phyloP scores from a whole-genome alignment of 441 rosid species.

The Hura crepitans region DNA sequence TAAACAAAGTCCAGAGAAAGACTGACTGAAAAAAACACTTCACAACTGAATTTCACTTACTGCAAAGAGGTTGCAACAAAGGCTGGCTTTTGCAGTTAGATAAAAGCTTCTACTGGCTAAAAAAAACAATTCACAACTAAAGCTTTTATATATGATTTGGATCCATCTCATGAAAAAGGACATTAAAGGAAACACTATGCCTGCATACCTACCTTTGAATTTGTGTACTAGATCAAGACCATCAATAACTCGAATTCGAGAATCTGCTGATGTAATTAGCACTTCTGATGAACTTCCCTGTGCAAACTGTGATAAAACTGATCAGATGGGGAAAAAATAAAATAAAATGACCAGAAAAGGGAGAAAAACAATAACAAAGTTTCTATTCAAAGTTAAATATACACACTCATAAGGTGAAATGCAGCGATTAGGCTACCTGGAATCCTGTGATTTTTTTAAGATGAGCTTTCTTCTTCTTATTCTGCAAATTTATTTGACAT shows the following conservation, averaged over 20 bases:
- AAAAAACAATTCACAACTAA: not conserved
- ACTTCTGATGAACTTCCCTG: constrained; percentile 79
- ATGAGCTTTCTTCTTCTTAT: constrained; percentile 88
- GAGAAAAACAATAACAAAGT: constrained; percentile 2
- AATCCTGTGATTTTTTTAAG: constrained; percentile 95
- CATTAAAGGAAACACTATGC: constrained; percentile 4
- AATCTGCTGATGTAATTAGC: constrained; percentile 91
- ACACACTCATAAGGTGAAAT: not conserved
- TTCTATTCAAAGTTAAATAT: not conserved
- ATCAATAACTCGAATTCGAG: constrained; percentile 79
- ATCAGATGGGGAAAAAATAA: constrained; percentile 15
- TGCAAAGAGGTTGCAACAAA: not conserved
- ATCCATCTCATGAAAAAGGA: not conserved
- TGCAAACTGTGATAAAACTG: constrained; percentile 59
- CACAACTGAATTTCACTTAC: not conserved
- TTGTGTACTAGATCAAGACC: constrained; percentile 84
- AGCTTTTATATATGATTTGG: not conserved
- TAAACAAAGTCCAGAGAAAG: not conserved
- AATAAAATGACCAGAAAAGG: not conserved
- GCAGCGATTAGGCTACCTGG: constrained; percentile 51
- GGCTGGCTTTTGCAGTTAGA: not conserved
- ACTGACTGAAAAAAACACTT: no score
- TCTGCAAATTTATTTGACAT: constrained; percentile 75
- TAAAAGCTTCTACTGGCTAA: not conserved
- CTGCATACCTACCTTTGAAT: constrained; percentile 62